Evolutionary conservation across 805 yeast genomes (phyloP), one percentile per base, ranked within the genome.

Genomic region (Danielia oregonensis): DNA sequence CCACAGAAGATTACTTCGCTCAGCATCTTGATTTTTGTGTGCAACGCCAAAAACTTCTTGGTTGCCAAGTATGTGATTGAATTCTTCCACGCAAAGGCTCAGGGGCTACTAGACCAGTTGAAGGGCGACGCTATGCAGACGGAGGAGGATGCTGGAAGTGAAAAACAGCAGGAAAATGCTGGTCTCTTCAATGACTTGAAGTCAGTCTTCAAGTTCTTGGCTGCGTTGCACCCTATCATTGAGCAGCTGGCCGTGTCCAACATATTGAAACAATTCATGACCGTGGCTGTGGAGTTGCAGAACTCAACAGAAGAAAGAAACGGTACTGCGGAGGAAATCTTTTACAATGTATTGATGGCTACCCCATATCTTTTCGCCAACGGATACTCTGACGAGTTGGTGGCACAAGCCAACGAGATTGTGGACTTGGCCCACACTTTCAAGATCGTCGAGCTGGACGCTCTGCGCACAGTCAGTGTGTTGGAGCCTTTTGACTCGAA

Each of bases 1-100:
- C 97, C 99, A 0, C 95, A 89, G 43, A 93, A 89, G 55, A 74
- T 82, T 39, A 77, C 81, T 10, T 74, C 80, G n/a, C 59, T 91
- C 37, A 74, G 87, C 17, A 77, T 80, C 6, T 66, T 87, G 44
- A 62, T 88, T 4, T 72, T 81, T 49, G 65, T 79, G 15, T 78
- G 86, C 30, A 81, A 83, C 59, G 67, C 82, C 16, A 72, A 72
- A 39, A 78, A 77, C 56, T 72, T 75, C 23, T 64, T 74, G 24
- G 79, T 86, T 27, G 91, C 94, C 32, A 76, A 78, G 45, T 74
- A 75, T 32, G 74, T 86, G 9, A 59, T 86, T 16, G 88, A 82
- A 43, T 82, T 63, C 59, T 70, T 86, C 44, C 88, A 82, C 44
- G 70, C 72, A 17, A 74, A 76, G 49, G 65, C 81, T 12, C 85